phyloP scores from a whole-genome alignment of 768 basidiomycete genomes.

The Trametes cubensis region DNA sequence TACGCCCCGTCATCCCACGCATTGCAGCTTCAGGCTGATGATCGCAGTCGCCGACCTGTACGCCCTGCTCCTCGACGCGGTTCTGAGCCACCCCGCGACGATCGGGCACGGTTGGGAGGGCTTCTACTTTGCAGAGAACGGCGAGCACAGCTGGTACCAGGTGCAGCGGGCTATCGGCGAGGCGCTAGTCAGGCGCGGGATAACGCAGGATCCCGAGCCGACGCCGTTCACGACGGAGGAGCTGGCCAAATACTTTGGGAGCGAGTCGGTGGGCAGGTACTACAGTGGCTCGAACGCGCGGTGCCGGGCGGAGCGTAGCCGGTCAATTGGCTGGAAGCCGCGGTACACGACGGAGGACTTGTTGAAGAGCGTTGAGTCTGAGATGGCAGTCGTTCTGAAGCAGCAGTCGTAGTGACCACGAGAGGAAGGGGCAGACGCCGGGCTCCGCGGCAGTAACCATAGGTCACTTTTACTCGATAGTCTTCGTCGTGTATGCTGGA shows the following conservation, averaged over 20 bases:
- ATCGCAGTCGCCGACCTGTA: constrained; percentile 47
- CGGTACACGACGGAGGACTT: constrained; percentile 51
- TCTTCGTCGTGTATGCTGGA: no score
- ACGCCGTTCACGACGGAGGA: constrained; percentile 49
- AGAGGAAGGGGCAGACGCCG: no score
- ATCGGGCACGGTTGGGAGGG: constrained; percentile 42
- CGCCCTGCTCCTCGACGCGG: constrained; percentile 44
- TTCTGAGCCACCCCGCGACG: constrained; percentile 30
- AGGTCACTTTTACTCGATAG: no score
- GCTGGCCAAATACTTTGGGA: constrained; percentile 37
- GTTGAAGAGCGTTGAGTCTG: constrained; percentile 48
- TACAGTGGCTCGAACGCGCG: constrained; percentile 34
- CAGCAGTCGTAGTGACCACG: not conserved
- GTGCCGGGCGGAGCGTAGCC: constrained; percentile 16
- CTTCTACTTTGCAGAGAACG: constrained; percentile 38
- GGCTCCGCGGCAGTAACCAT: no score
- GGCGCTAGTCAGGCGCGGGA: constrained; percentile 37
- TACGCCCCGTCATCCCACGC: constrained; percentile 44
- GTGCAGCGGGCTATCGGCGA: constrained; percentile 42
- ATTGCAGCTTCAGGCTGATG: not conserved
- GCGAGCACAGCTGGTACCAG: constrained; percentile 37
- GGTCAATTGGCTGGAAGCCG: constrained; percentile 55
- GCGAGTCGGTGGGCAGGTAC: constrained; percentile 23
- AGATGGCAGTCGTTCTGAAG: constrained; percentile 39
- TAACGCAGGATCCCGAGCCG: constrained; percentile 40